These are phyloP conservation scores for Pueraria montana DNA, from an alignment of 306 rosid species.

Conservation along the genomic window DNA sequence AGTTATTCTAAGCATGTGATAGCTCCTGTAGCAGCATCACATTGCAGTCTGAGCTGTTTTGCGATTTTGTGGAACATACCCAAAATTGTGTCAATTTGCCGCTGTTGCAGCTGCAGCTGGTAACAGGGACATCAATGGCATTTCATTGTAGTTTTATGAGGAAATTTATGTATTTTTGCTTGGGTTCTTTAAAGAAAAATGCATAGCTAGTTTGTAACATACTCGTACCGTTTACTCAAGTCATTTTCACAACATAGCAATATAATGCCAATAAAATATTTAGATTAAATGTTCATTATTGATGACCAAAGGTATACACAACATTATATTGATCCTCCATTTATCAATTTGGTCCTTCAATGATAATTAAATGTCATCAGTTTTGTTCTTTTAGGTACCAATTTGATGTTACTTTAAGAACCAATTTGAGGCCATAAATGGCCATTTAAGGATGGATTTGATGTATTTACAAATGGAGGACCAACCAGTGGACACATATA, in stretches of 20 bases:
- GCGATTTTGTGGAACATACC: background rate
- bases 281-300: background rate
- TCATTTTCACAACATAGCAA: background rate
- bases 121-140: background rate
- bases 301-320: background rate
- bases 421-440: too few species aligned
- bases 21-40: background rate
- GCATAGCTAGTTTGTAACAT: background rate
- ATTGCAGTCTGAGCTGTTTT: background rate
- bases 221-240: background rate
- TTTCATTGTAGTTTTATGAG: background rate
- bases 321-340: background rate
- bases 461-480: background rate
- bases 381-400: background rate
- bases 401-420: background rate
- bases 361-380: background rate
- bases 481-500: background rate
- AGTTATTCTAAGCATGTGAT: background rate
- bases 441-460: background rate
- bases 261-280: background rate
- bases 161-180: background rate
- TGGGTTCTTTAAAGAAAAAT: background rate
- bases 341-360: background rate
- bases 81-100: background rate
- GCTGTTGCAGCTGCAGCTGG: background rate